These are phyloP conservation scores for Nemania sp. DNA, from an alignment of 2,329 filamentous ascomycete species.

Conservation along the genomic window DNA sequence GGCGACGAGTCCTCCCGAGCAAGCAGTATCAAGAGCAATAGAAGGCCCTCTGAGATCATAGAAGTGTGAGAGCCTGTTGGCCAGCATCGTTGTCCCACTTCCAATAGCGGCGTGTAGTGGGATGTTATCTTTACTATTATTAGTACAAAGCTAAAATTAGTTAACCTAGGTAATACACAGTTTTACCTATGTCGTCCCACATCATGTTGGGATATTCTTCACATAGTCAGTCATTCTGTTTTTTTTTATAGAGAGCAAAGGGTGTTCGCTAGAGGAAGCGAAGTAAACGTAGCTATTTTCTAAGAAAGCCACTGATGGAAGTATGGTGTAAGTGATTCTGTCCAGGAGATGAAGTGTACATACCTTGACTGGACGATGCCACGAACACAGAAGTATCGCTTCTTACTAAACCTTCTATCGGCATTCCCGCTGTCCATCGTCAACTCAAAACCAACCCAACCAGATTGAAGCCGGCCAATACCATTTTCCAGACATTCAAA, in stretches of 20 bases:
- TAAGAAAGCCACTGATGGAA: not conserved
- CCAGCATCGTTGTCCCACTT: conserved; percentile 33
- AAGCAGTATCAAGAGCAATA: conserved; percentile 16
- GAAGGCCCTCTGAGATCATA: conserved; percentile 40
- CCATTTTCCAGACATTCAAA: conserved; percentile 2
- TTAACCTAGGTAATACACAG: conserved; percentile 15
- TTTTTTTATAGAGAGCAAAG: too few species aligned
- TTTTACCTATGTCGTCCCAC: conserved; percentile 11
- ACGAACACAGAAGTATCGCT: conserved; percentile 1
- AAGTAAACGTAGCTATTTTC: not conserved
- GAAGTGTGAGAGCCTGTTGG: conserved; percentile 43
- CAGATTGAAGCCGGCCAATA: not conserved
- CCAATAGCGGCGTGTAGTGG: conserved; percentile 34
- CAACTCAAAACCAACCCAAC: not conserved
- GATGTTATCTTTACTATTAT: conserved; percentile 8
- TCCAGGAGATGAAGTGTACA: not conserved
- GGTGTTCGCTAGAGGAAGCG: not conserved
- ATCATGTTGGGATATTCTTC: conserved; percentile 4
- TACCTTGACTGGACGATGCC: conserved; percentile 1
- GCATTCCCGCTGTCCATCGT: not conserved
- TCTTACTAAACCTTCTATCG: not conserved
- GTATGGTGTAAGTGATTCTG: not conserved
- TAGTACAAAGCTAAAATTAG: conserved; percentile 4
- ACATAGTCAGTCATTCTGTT: not conserved
- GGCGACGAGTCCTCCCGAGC: conserved; percentile 14